Evolutionary conservation across 129 eudicot genomes (phyloP).

Genomic region (Centrapalus pauciflorus): DNA sequence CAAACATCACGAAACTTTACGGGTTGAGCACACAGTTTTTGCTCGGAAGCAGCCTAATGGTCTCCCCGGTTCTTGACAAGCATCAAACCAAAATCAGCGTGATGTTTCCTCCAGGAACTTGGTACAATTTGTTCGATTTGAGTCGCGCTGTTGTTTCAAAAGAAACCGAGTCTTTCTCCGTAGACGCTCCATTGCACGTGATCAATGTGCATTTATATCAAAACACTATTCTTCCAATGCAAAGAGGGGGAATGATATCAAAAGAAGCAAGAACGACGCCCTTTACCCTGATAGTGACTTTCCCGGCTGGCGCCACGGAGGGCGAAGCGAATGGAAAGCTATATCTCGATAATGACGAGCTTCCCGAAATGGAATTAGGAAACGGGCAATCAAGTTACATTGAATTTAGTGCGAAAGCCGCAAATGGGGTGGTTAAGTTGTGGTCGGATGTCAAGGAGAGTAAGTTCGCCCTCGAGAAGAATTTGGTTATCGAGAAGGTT

Average conservation of each 20-base stretch:
- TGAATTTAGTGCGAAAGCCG: conserved; percentile 58
- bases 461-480: conserved; percentile 64
- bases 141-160: conserved; percentile 46
- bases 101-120: conserved; percentile 72
- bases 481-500: conserved; percentile 66
- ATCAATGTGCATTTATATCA: conserved; percentile 86
- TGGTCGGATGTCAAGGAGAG: conserved; percentile 84
- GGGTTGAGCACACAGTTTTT: conserved; percentile 79
- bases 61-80: conserved; percentile 85
- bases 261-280: conserved; percentile 84
- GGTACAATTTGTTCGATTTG: conserved; percentile 83
- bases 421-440: conserved; percentile 46
- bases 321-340: conserved; percentile 69
- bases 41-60: conserved; percentile 82
- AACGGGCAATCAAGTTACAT: conserved; percentile 56
- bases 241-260: conserved; percentile 71
- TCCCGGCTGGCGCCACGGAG: conserved; percentile 54
- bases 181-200: conserved; percentile 82
- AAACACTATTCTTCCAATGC: conserved; percentile 84
- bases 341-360: conserved; percentile 83
- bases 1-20: conserved; percentile 44
- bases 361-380: conserved; percentile 88
- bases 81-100: conserved; percentile 62
- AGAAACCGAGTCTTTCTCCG: conserved; percentile 39
- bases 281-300: conserved; percentile 63